Conservation (phyloP, 495 filamentous ascomycete genomes). For the Aspergillus indologenus region DNA sequence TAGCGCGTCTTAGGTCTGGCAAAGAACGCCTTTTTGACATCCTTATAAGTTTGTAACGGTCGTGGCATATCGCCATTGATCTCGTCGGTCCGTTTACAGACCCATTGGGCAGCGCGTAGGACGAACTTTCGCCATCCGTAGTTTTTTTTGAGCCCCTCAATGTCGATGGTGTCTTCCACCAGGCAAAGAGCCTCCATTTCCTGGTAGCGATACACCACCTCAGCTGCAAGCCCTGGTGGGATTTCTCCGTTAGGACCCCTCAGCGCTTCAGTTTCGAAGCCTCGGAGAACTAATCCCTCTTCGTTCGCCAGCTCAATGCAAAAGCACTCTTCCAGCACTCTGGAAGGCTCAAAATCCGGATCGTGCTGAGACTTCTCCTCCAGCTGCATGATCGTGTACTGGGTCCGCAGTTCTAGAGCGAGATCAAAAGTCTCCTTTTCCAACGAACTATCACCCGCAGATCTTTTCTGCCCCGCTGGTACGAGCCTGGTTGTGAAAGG, state of each 20-base stretch:
- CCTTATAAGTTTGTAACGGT: conserved; percentile 20
- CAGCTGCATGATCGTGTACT: conserved; percentile 32
- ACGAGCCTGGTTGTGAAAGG: conserved; percentile 31
- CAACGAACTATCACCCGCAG: conserved; percentile 28
- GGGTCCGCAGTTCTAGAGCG: conserved; percentile 41
- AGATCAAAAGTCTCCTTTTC: conserved; percentile 33
- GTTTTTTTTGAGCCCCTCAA: conserved; percentile 23
- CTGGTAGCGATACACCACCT: conserved; percentile 31
- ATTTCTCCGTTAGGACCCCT: conserved; percentile 32
- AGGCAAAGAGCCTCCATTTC: conserved; percentile 28
- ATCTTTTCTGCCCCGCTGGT: not conserved
- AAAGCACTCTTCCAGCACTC: conserved; percentile 28
- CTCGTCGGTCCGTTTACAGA: conserved; percentile 33
- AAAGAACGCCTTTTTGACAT: conserved; percentile 21
- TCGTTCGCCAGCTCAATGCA: conserved; percentile 18
- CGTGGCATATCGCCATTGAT: conserved; percentile 22
- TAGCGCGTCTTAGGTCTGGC: not conserved
- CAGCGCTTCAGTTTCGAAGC: conserved; percentile 30
- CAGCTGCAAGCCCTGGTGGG: conserved; percentile 27
- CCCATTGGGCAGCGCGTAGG: conserved; percentile 31
- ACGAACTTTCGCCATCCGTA: conserved; percentile 36
- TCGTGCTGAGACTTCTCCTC: conserved; percentile 27
- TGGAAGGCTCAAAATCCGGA: conserved; percentile 26
- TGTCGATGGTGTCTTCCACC: conserved; percentile 21
- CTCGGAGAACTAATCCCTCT: conserved; percentile 26